phyloP scores from a whole-genome alignment of 352 stramenopile species.

The Phytophthora pini region DNA sequence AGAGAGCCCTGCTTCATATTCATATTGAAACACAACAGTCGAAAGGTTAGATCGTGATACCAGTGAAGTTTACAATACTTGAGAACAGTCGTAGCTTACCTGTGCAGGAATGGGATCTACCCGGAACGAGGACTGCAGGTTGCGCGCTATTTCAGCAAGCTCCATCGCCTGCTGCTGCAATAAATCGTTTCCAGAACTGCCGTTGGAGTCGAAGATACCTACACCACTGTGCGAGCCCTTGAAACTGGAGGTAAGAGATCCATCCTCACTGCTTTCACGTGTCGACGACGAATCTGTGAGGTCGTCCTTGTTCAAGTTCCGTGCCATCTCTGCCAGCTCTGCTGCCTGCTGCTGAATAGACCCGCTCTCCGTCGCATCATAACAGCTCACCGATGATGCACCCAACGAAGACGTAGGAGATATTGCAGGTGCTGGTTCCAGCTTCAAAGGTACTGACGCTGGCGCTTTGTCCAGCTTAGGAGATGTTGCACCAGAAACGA shows the following conservation, averaged over 20 bases:
- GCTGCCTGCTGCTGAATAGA: constrained; percentile 47
- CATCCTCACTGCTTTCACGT: constrained; percentile 39
- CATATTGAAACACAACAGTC: constrained; percentile 1
- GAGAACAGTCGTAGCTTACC: constrained; percentile 9
- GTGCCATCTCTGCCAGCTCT: constrained; percentile 47
- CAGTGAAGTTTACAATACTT: not conserved
- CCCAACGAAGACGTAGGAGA: constrained; percentile 16
- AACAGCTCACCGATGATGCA: constrained; percentile 10
- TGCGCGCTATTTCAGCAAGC: constrained; percentile 67
- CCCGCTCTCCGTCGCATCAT: constrained; percentile 38
- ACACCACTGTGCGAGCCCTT: constrained; percentile 28
- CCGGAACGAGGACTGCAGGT: constrained; percentile 60
- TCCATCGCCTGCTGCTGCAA: constrained; percentile 71
- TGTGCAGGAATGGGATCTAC: constrained; percentile 27
- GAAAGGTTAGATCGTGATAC: not conserved
- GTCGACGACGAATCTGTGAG: constrained; percentile 41
- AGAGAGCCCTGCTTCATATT: constrained; percentile 13
- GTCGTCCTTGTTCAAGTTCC: constrained; percentile 45
- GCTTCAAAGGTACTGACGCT: not conserved
- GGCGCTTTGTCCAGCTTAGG: constrained; percentile 4
- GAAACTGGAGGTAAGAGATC: constrained; percentile 36
- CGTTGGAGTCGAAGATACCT: constrained; percentile 24
- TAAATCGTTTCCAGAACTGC: constrained; percentile 42
- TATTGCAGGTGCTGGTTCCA: not conserved
- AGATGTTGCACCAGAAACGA: not conserved